These are phyloP conservation scores for Neurospora tetrasperma DNA, from an alignment of 495 filamentous ascomycete species.

Conservation along the genomic window DNA sequence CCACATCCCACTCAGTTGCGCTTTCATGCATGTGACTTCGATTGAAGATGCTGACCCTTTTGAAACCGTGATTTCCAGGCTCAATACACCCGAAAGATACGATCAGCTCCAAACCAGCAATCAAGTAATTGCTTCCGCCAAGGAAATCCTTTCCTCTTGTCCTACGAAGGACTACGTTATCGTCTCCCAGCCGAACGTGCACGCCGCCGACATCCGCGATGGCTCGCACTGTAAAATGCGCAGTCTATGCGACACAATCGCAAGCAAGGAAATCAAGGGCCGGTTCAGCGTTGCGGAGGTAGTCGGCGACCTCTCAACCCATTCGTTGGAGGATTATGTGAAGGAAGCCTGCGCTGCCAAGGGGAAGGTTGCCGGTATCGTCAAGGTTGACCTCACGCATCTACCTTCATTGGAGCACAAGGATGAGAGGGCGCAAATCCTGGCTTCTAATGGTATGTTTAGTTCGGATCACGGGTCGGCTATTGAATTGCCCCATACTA, in stretches of 20 bases:
- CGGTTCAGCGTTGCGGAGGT: constrained; percentile 48
- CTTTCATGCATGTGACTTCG: background rate
- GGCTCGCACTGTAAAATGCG: constrained; percentile 20
- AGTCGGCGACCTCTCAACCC: constrained; percentile 43
- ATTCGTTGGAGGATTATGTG: constrained; percentile 26
- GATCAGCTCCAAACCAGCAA: constrained; percentile 35
- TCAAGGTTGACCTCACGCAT: constrained; percentile 42
- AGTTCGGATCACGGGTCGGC: background rate
- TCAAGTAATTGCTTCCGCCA: constrained; percentile 28
- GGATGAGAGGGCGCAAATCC: constrained; percentile 36
- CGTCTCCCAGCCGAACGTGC: constrained; percentile 66
- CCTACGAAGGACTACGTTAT: constrained; percentile 71
- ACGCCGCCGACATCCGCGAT: constrained; percentile 51
- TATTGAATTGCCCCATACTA: constrained; percentile 2
- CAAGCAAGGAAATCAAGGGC: constrained; percentile 12
- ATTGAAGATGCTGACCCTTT: background rate
- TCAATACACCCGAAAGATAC: constrained; percentile 18
- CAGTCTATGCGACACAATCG: constrained; percentile 20
- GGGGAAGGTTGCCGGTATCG: constrained; percentile 32
- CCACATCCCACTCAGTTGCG: background rate
- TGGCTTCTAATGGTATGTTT: constrained; percentile 55
- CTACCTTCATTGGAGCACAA: constrained; percentile 31
- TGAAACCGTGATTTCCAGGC: constrained; percentile 18
- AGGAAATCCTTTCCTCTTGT: constrained; percentile 50
- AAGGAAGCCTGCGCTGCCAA: constrained; percentile 22